Percentiles rank a stretch among this genome's conserved stretches.
Conservation (phyloP, 805 yeast species). For the Pichia nakasei region DNA sequence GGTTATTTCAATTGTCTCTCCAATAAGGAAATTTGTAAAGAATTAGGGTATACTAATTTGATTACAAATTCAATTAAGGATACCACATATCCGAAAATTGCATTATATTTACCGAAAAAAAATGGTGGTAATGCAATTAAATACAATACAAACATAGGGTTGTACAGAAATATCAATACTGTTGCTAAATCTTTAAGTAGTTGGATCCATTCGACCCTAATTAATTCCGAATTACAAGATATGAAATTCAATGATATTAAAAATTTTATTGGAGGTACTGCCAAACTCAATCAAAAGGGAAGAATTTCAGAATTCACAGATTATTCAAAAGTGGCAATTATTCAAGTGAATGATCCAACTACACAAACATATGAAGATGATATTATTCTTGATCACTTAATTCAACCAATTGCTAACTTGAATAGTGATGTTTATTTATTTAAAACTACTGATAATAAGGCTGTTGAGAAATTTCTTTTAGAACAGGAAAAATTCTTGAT, state of each 20-base stretch:
- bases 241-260: constrained; percentile 7
- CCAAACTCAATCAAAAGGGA: constrained; percentile 6
- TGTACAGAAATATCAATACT: constrained; percentile 1
- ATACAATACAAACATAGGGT: constrained; percentile 20
- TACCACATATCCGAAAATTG: constrained; percentile 17
- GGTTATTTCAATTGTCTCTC: constrained; percentile 55
- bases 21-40: constrained; percentile 41
- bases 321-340: constrained; percentile 40
- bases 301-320: constrained; percentile 20
- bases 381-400: constrained; percentile 47
- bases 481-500: constrained; percentile 34
- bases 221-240: constrained; percentile 5
- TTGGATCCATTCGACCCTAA: constrained; percentile 35
- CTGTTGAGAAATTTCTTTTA: constrained; percentile 31
- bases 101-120: constrained; percentile 44
- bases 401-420: constrained; percentile 51
- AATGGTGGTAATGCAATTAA: constrained; percentile 39
- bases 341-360: constrained; percentile 44
- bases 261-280: constrained; percentile 2
- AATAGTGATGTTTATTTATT: constrained; percentile 47
- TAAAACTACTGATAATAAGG: constrained; percentile 37
- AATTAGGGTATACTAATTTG: constrained; percentile 37
- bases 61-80: constrained; percentile 8
- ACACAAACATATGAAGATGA: constrained; percentile 53
- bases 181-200: constrained; percentile 27